A percentile compares a stretch with the other conserved stretches of the same genome.
Conservation (phyloP, 768 basidiomycete genomes). For the Omphalotus guepiniiformis region DNA sequence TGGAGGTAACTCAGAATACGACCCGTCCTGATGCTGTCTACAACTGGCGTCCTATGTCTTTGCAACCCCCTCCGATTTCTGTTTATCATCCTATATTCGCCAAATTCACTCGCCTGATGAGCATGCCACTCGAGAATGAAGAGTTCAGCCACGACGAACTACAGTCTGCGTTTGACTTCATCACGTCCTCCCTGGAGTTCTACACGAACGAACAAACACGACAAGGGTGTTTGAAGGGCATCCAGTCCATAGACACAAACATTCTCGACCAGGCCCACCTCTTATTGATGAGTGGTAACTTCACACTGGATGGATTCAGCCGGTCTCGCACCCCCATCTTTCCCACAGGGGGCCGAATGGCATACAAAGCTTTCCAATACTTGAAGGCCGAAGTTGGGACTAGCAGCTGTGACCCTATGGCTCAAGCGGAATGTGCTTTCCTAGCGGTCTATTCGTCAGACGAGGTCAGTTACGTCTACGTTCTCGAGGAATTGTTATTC, state of each 20-base stretch:
- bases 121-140: neutral
- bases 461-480: neutral
- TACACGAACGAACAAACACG: neutral
- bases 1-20: neutral
- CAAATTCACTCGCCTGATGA: slow-evolving; percentile 2
- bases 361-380: neutral
- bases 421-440: neutral
- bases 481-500: neutral
- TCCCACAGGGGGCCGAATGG: too few relatives aligned
- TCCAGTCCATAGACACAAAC: neutral
- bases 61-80: slow-evolving; percentile 10
- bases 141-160: neutral
- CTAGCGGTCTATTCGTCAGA: neutral
- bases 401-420: neutral
- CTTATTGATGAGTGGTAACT: neutral
- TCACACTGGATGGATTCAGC: neutral
- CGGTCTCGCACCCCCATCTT: neutral
- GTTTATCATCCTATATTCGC: slow-evolving; percentile 13
- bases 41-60: slow-evolving; percentile 9
- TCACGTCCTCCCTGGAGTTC: neutral
- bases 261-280: neutral
- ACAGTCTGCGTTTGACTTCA: neutral
- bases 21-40: slow-evolving; percentile 7
- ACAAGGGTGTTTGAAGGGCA: neutral
- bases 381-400: neutral